Evolutionary conservation across 768 basidiomycete genomes (phyloP).

Genomic region (Pisolithus marmoratus): DNA sequence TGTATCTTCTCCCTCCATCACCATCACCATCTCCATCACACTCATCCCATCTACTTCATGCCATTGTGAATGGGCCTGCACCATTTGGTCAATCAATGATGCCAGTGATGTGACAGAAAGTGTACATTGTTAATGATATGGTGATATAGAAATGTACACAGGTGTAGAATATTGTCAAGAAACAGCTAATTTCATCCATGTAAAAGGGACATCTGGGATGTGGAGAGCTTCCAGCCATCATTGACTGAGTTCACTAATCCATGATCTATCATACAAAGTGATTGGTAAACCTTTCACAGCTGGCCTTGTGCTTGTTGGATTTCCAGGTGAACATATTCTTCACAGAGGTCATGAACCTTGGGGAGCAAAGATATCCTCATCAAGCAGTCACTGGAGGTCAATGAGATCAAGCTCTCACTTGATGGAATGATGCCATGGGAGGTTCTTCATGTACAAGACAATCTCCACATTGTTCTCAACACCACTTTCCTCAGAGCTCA

Average conservation of each 20-base stretch:
- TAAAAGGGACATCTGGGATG: background rate
- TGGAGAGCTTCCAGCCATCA: background rate
- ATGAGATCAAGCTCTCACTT: background rate
- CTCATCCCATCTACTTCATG: no score
- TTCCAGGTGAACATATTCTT: background rate
- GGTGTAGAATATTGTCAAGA: no score
- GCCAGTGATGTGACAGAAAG: no score
- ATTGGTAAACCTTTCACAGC: background rate
- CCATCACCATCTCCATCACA: no score
- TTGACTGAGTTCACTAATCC: conserved; percentile 1
- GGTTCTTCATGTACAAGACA: conserved; percentile 4
- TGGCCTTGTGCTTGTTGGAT: background rate
- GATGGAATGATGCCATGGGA: conserved; percentile 1
- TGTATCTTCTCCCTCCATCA: no score
- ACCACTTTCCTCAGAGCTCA: conserved; percentile 11
- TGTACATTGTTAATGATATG: no score
- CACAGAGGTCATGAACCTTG: background rate
- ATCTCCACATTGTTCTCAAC: conserved; percentile 2
- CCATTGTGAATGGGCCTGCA: no score
- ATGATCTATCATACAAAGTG: conserved; percentile 2
- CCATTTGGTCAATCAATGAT: no score
- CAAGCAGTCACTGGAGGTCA: conserved; percentile 1
- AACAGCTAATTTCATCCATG: conserved; percentile 1
- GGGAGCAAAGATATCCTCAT: conserved; percentile 1
- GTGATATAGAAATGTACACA: no score